Conservation (phyloP, 371 early-diverging fungal genomes). For the Chytridium lagenaria region DNA sequence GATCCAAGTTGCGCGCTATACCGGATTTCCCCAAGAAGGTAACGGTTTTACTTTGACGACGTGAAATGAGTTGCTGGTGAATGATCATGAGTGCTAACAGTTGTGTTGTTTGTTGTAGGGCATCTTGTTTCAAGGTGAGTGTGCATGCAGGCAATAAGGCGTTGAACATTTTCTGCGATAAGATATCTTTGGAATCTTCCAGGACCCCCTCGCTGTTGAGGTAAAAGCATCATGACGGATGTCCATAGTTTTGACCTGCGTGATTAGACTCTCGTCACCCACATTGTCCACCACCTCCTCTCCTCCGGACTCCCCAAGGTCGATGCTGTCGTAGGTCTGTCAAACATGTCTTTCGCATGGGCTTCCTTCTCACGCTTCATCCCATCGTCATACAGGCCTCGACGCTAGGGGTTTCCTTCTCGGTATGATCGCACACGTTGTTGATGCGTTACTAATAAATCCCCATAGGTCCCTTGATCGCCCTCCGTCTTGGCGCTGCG, state of each 20-base stretch:
- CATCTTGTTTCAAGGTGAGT: constrained; percentile 46
- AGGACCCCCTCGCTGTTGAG: constrained; percentile 91
- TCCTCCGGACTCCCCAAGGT: constrained; percentile 68
- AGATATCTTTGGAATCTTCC: constrained; percentile 97
- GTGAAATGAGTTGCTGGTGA: background rate
- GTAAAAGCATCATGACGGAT: constrained; percentile 26
- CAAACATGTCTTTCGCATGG: constrained; percentile 41
- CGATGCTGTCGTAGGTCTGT: constrained; percentile 84
- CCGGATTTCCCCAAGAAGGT: constrained; percentile 88
- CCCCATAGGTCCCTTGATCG: constrained; percentile 79
- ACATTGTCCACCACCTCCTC: constrained; percentile 83
- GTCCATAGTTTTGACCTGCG: background rate
- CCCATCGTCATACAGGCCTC: constrained; percentile 25
- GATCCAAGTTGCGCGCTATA: constrained; percentile 63
- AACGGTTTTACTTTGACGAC: constrained; percentile 2
- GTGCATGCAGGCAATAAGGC: background rate
- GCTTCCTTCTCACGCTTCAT: background rate
- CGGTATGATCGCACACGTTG: constrained; percentile 8
- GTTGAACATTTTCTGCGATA: background rate
- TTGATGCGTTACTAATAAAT: too few relatives aligned
- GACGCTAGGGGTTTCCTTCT: constrained; percentile 49
- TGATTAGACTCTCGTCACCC: constrained; percentile 69
- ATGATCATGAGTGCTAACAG: background rate
- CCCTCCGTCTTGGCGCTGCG: constrained; percentile 83
- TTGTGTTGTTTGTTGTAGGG: constrained; percentile 14